Percentiles rank a stretch among this genome's conserved stretches.
Evolutionary conservation across 305 asterid species (phyloP).

Genomic region (Stenogyne calaminthoides): DNA sequence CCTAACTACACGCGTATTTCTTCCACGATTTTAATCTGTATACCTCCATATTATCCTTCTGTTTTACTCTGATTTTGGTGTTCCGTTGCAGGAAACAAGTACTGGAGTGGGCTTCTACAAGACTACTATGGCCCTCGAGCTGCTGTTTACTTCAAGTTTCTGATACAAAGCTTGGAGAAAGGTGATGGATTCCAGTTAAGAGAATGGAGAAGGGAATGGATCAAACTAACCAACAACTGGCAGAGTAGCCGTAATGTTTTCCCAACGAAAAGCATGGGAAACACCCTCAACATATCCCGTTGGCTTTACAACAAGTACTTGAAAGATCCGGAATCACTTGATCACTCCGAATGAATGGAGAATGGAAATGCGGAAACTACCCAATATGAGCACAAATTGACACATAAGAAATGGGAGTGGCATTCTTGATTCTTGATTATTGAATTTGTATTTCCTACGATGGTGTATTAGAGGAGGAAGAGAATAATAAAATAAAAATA

Average conservation of each 20-base stretch:
- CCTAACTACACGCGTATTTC: neutral
- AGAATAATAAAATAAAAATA: neutral
- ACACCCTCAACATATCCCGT: constrained; percentile 53
- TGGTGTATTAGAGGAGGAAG: neutral
- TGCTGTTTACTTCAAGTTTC: constrained; percentile 67
- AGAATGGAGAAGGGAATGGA: constrained; percentile 80
- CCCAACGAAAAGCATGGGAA: constrained; percentile 47
- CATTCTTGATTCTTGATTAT: neutral
- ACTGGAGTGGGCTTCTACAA: constrained; percentile 79
- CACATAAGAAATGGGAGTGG: neutral
- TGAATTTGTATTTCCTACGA: neutral
- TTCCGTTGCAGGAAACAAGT: constrained; percentile 64
- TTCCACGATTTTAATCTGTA: neutral
- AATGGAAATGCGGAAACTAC: neutral
- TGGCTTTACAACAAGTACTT: constrained; percentile 62
- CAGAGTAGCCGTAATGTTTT: constrained; percentile 52
- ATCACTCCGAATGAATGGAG: neutral
- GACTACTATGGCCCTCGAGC: constrained; percentile 83
- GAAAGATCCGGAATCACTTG: constrained; percentile 28
- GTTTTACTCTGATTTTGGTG: neutral
- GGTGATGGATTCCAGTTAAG: constrained; percentile 51
- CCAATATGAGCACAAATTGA: neutral
- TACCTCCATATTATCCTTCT: neutral
- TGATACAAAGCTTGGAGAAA: constrained; percentile 57
- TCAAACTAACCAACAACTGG: constrained; percentile 73